Evolutionary conservation across 768 basidiomycete genomes (phyloP).

Genomic region (Porphyrellus cyaneotinctus): DNA sequence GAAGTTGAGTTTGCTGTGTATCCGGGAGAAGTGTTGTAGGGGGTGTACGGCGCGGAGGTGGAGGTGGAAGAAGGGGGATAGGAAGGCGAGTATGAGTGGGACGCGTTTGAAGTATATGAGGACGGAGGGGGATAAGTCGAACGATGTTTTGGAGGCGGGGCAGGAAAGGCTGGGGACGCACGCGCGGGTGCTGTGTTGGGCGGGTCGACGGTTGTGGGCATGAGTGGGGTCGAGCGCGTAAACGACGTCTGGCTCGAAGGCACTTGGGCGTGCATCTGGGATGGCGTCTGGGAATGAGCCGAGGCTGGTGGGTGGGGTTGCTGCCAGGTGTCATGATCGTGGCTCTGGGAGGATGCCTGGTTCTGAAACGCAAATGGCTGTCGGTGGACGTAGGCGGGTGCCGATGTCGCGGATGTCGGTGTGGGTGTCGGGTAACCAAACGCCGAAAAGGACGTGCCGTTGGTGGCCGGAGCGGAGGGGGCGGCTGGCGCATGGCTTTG

Average conservation of each 20-base stretch:
- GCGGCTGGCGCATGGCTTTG: not conserved
- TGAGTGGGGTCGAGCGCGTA: conserved; percentile 27
- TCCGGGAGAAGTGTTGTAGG: conserved; percentile 19
- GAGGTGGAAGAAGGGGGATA: conserved; percentile 19
- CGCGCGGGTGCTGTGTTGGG: conserved; percentile 8
- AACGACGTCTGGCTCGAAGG: conserved; percentile 12
- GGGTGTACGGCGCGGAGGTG: conserved; percentile 14
- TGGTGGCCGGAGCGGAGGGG: conserved; percentile 2
- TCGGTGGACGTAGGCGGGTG: conserved; percentile 19
- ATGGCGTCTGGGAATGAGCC: conserved; percentile 16
- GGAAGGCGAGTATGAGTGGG: conserved; percentile 11
- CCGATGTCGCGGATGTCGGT: conserved; percentile 20
- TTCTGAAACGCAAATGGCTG: conserved; percentile 20
- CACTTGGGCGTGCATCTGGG: conserved; percentile 18
- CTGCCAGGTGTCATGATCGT: conserved; percentile 22
- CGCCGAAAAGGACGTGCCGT: conserved; percentile 16
- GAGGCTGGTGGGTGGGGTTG: conserved; percentile 16
- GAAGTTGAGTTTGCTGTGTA: conserved; percentile 21
- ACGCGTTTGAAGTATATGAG: conserved; percentile 18
- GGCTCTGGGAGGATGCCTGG: conserved; percentile 15
- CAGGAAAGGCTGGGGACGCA: conserved; percentile 9
- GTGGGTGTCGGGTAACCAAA: conserved; percentile 25
- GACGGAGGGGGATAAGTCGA: conserved; percentile 19
- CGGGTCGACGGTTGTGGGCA: conserved; percentile 28
- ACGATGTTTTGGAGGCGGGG: conserved; percentile 19